Conservation (phyloP, 176 grass and related monocot species). For the Rhynchospora tenuis region DNA sequence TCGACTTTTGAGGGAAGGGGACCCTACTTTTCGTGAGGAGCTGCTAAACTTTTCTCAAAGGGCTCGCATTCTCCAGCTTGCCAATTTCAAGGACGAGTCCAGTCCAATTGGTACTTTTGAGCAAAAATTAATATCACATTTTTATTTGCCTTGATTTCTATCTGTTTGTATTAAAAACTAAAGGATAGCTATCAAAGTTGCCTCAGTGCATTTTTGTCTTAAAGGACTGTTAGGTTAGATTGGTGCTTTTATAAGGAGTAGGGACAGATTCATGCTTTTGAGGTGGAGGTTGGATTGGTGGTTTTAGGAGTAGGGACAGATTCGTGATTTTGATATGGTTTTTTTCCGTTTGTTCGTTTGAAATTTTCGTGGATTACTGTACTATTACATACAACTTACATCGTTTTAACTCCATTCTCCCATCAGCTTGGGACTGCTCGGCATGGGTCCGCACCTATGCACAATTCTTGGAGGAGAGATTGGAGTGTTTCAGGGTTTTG, state of each 20-base stretch:
- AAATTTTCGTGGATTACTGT: too few relatives aligned
- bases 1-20: conserved; percentile 83
- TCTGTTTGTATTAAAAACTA: background rate
- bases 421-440: conserved; percentile 86
- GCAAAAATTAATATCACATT: background rate
- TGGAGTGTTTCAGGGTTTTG: conserved; percentile 91
- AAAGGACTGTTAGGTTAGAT: background rate
- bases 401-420: background rate
- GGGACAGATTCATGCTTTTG: too few relatives aligned
- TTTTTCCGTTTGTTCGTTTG: background rate
- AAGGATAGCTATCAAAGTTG: background rate
- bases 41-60: conserved; percentile 87
- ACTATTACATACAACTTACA: background rate
- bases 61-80: conserved; percentile 67
- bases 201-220: background rate
- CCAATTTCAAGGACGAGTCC: conserved; percentile 97
- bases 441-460: conserved; percentile 87
- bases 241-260: too few relatives aligned
- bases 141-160: background rate
- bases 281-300: too few relatives aligned
- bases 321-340: background rate
- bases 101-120: conserved; percentile 61
- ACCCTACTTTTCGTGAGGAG: conserved; percentile 84
- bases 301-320: too few relatives aligned
- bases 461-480: conserved; percentile 85